Base-by-base conservation (phyloP, 2,329 filamentous ascomycete genomes). In the Scytalidium lignicola region DNA sequence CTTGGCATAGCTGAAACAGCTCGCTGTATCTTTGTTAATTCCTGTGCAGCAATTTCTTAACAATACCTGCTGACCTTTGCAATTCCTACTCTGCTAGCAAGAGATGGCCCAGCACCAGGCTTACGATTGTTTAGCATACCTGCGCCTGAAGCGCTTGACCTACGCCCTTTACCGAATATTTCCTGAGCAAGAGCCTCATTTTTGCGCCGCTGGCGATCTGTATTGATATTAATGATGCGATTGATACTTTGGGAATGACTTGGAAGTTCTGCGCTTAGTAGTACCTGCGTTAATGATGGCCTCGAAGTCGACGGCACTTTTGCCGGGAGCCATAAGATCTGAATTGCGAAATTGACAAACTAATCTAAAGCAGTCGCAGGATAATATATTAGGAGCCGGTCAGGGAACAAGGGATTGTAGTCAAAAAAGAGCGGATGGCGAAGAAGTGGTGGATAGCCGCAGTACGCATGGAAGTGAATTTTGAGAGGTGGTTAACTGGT, bases 41-140 rank as follows among this genome's bases (percentile, higher is more conserved):
- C n/a, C 10, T 4, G 10, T 7, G 5, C 15, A 37, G 12, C n/a
- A 20, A 29, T 46, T 20, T 23, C 55, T 41, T 29, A 46, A 26
- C 46, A 41, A 21, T 13, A 15, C 13, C 28, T 22, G 41, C 61
- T 49, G 73, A 83, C 83, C 80, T 90, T 90, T 61, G 79, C 82
- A 44, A 90, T 75, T 37, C 87, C 86, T 51, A 86, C 82, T 65
- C 86, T 79, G 67, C 83, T 87, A 48, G 86, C 81, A 45, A 90
- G 77, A 2, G 80, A 80, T 60, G 82, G 60, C 46, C 76, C 72
- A 45, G 65, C 60, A 49, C 65, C 63, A 52, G 69, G 64, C 60
- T 72, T 79, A 50, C 71, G 63, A 13, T 13, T 37, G 51, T 67
- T 75, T 41, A 69, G 67, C 6, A 62, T 57, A 23, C 64, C 67